phyloP scores from a whole-genome alignment of 768 basidiomycete species.

The Trametes punicea region DNA sequence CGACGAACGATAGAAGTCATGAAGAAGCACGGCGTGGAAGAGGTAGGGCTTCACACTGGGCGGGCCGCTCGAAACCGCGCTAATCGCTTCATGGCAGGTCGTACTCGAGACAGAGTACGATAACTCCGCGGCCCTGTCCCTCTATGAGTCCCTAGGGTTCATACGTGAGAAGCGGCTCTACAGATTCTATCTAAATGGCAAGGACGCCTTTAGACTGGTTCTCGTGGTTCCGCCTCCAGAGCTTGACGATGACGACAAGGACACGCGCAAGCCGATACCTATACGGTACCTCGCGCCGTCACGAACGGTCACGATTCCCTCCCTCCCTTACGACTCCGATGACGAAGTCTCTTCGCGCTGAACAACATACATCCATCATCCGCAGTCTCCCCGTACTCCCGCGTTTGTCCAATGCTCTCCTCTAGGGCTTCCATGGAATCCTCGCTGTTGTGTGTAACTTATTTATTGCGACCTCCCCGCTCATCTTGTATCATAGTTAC shows the following conservation, averaged over 20 bases:
- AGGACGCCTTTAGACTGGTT: slow-evolving; percentile 88
- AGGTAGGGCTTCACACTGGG: slow-evolving; percentile 52
- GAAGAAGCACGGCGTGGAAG: slow-evolving; percentile 78
- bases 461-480: slow-evolving; percentile 9
- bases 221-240: slow-evolving; percentile 46
- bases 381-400: background rate
- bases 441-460: slow-evolving; percentile 15
- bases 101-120: slow-evolving; percentile 96
- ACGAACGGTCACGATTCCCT: slow-evolving; percentile 21
- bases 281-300: slow-evolving; percentile 22
- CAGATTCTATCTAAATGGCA: slow-evolving; percentile 96
- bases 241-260: slow-evolving; percentile 14
- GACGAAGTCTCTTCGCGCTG: slow-evolving; percentile 28
- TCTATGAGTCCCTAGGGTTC: slow-evolving; percentile 93
- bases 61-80: background rate
- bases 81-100: slow-evolving; percentile 46
- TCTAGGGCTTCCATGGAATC: background rate
- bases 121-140: slow-evolving; percentile 79
- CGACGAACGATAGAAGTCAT: slow-evolving; percentile 80
- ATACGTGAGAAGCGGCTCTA: slow-evolving; percentile 92
- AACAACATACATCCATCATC: background rate
- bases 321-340: slow-evolving; percentile 25
- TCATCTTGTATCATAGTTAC: slow-evolving; percentile 16
- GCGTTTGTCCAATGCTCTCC: background rate
- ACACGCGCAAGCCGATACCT: slow-evolving; percentile 2